A percentile compares a stretch with the other conserved stretches of the same genome.
phyloP scores from a whole-genome alignment of 2,329 filamentous ascomycete genomes.

The Tolypocladium nubicola region DNA sequence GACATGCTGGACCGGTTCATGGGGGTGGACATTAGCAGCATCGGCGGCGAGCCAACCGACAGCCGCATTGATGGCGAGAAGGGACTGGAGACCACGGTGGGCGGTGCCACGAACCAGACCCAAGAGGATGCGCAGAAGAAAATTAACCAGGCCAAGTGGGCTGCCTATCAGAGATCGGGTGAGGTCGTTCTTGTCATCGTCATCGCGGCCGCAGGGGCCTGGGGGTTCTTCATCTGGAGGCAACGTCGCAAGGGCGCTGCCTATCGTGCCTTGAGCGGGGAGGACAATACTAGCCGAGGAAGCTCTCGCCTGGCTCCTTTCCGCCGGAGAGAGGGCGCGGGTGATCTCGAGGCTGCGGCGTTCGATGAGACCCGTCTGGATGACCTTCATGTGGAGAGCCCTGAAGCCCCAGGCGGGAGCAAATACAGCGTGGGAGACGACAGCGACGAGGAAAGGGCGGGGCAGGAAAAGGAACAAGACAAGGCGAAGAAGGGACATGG shows the following conservation, averaged over 20 bases:
- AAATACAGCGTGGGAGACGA: conserved; percentile 48
- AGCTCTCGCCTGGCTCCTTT: conserved; percentile 34
- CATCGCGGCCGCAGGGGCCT: conserved; percentile 57
- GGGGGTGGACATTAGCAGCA: conserved; percentile 79
- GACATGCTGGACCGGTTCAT: conserved; percentile 99
- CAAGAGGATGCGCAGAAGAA: conserved; percentile 48
- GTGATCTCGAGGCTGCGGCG: conserved; percentile 52
- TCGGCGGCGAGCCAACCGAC: conserved; percentile 71
- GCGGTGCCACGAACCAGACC: conserved; percentile 48
- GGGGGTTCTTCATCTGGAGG: conserved; percentile 64
- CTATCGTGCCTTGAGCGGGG: conserved; percentile 40
- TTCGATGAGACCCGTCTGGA: conserved; percentile 58
- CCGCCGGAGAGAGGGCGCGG: conserved; percentile 31
- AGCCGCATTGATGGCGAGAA: conserved; percentile 80
- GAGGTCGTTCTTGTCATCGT: conserved; percentile 79
- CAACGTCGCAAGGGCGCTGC: conserved; percentile 44
- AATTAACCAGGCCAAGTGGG: conserved; percentile 77
- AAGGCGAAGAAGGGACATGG: background rate
- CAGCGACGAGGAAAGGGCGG: conserved; percentile 37
- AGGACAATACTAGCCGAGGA: conserved; percentile 21
- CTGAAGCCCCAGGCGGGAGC: conserved; percentile 27
- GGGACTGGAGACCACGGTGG: conserved; percentile 65
- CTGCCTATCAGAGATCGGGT: conserved; percentile 78
- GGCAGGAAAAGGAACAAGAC: conserved; percentile 6
- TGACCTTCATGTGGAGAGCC: conserved; percentile 43